Conservation (phyloP, 2,329 filamentous ascomycete species). For the Scytalidium lignicola region DNA sequence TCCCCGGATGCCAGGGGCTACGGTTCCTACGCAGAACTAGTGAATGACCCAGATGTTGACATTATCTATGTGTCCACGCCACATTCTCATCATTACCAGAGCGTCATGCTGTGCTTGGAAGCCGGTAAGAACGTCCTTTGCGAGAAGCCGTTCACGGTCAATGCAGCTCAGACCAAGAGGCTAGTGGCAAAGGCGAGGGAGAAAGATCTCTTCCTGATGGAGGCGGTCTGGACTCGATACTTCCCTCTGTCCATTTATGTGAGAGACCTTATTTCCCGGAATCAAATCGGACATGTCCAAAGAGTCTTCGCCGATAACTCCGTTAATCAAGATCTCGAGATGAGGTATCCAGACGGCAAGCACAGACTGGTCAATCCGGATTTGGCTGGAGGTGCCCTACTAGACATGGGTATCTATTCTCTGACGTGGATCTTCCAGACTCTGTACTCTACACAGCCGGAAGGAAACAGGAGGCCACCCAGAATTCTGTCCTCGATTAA, state of each 20-base stretch:
- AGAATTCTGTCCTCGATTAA: conserved; percentile 46
- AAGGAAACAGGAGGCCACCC: conserved; percentile 44
- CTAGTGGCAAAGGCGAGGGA: conserved; percentile 52
- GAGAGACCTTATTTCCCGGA: conserved; percentile 36
- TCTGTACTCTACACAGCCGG: conserved; percentile 47
- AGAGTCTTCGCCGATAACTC: not conserved
- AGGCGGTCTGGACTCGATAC: conserved; percentile 63
- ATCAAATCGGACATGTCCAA: conserved; percentile 34
- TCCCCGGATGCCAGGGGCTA: conserved; percentile 53
- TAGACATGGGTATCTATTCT: conserved; percentile 63
- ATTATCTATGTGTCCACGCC: conserved; percentile 64
- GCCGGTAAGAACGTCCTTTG: conserved; percentile 62
- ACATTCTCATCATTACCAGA: conserved; percentile 65
- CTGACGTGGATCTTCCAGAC: conserved; percentile 64
- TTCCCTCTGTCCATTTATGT: conserved; percentile 57
- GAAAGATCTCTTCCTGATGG: conserved; percentile 54
- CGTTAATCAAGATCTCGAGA: conserved; percentile 31
- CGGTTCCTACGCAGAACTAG: conserved; percentile 57
- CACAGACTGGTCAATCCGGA: conserved; percentile 62
- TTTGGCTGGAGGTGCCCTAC: conserved; percentile 57
- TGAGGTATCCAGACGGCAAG: conserved; percentile 8
- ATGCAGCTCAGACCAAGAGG: conserved; percentile 54
- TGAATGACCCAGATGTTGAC: conserved; percentile 56
- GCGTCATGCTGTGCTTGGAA: conserved; percentile 55
- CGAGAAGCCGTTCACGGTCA: conserved; percentile 65